phyloP scores from a whole-genome alignment of 2,329 filamentous ascomycete genomes.

The Westerdykella aurantiaca region DNA sequence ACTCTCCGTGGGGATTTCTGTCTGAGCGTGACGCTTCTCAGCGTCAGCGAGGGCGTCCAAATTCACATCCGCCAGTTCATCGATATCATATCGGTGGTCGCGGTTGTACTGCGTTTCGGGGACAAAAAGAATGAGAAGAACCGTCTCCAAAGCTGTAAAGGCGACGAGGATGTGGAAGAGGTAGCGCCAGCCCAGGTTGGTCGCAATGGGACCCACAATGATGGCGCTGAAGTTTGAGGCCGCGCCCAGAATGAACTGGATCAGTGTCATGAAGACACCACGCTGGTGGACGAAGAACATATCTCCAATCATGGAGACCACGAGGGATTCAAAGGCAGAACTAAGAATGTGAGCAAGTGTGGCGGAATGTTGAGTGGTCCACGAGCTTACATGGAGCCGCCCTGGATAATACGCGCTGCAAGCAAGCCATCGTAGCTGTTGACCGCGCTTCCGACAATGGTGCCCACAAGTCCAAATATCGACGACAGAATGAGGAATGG shows the following conservation, averaged over 20 bases:
- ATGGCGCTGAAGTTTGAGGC: slow-evolving; percentile 35
- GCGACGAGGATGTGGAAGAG: slow-evolving; percentile 47
- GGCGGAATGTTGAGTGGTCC: neutral
- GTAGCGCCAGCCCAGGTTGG: slow-evolving; percentile 34
- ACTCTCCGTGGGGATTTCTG: slow-evolving; percentile 1
- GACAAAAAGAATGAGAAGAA: slow-evolving; percentile 46
- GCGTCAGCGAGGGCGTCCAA: slow-evolving; percentile 20
- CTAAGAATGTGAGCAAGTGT: slow-evolving; percentile 6
- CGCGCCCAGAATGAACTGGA: slow-evolving; percentile 31
- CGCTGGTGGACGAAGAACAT: slow-evolving; percentile 36
- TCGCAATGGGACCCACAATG: slow-evolving; percentile 32
- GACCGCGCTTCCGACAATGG: slow-evolving; percentile 21
- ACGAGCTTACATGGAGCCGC: slow-evolving; percentile 17
- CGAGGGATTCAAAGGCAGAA: slow-evolving; percentile 32
- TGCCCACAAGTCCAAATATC: slow-evolving; percentile 26
- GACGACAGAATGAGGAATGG: slow-evolving; percentile 28
- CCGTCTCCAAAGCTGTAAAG: slow-evolving; percentile 41
- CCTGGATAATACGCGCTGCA: slow-evolving; percentile 32
- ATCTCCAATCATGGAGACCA: slow-evolving; percentile 33
- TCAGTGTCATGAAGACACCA: slow-evolving; percentile 28
- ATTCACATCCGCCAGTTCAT: slow-evolving; percentile 24
- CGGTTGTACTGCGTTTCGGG: slow-evolving; percentile 49
- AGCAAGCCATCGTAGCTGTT: slow-evolving; percentile 27
- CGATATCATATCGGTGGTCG: slow-evolving; percentile 29
- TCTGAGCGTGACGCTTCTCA: slow-evolving; percentile 16